A percentile compares a stretch with the other conserved stretches of the same genome.
phyloP scores from a whole-genome alignment of 106 monocot species.

The Allium cepa region DNA sequence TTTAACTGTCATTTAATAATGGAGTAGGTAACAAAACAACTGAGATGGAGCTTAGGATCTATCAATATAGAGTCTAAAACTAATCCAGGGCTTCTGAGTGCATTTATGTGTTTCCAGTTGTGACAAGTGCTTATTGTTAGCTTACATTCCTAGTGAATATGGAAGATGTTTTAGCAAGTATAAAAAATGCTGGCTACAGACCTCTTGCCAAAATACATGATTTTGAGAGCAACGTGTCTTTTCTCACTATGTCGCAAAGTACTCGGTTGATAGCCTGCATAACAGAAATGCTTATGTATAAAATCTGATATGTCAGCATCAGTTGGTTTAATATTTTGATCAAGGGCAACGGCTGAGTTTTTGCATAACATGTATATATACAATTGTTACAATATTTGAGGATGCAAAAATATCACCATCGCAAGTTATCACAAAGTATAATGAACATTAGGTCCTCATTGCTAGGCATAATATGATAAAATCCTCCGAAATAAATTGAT shows the following conservation, averaged over 20 bases:
- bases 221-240: conserved; percentile 58
- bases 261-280: conserved; percentile 18
- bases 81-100: background rate
- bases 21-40: background rate
- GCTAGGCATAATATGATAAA: too few species aligned
- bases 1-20: background rate
- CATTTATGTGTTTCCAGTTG: background rate
- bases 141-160: background rate
- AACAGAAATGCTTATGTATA: conserved; percentile 1
- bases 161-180: background rate
- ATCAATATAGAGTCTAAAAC: background rate
- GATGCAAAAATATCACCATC: background rate
- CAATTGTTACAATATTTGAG: background rate
- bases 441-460: too few species aligned
- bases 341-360: background rate
- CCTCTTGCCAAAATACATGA: conserved; percentile 81
- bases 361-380: background rate
- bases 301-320: background rate
- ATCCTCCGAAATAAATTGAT: background rate
- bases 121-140: background rate
- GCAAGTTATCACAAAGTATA: background rate
- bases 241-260: conserved; percentile 17
- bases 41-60: background rate
- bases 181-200: conserved; percentile 4
- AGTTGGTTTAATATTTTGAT: background rate